Percentiles rank a stretch among this genome's conserved stretches.
Conservation (phyloP, 495 filamentous ascomycete genomes). For the Annulohypoxylon nitens region DNA sequence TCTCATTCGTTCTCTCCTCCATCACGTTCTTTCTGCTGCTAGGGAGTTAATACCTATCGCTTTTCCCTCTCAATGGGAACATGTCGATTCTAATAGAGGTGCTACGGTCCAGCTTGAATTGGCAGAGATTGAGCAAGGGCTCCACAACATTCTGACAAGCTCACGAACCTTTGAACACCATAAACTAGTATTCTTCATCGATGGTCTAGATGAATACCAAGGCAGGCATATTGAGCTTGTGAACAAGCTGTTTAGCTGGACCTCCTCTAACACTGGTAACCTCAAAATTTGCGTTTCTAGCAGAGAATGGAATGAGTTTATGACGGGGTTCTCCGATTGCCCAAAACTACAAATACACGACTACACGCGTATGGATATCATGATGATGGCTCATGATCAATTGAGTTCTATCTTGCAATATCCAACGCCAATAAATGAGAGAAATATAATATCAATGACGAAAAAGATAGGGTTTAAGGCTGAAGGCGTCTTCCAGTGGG, state of each 20-base stretch:
- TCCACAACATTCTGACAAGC: slow-evolving; percentile 19
- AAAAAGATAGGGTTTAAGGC: slow-evolving; percentile 43
- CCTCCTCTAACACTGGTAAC: slow-evolving; percentile 23
- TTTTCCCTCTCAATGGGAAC: slow-evolving; percentile 22
- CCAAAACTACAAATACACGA: slow-evolving; percentile 34
- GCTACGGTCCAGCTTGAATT: background rate
- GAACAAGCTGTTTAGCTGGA: slow-evolving; percentile 28
- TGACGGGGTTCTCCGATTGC: slow-evolving; percentile 48
- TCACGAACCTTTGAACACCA: slow-evolving; percentile 25
- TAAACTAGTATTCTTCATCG: slow-evolving; percentile 54
- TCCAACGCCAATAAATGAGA: background rate
- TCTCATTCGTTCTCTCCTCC: slow-evolving; percentile 57
- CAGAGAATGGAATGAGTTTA: slow-evolving; percentile 57
- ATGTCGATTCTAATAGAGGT: background rate
- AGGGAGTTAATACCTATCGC: slow-evolving; percentile 36
- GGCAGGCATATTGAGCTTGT: slow-evolving; percentile 33
- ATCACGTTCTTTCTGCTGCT: slow-evolving; percentile 48
- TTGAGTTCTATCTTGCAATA: background rate
- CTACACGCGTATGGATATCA: slow-evolving; percentile 28
- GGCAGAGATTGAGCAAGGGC: slow-evolving; percentile 27
- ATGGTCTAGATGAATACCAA: slow-evolving; percentile 58
- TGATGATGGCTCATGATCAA: slow-evolving; percentile 39
- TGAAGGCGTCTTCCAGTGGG: slow-evolving; percentile 56
- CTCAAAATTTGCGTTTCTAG: slow-evolving; percentile 61
- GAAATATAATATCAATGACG: background rate